Evolutionary conservation across 768 basidiomycete species (phyloP), one percentile per base, ranked within the genome.

Genomic region (Termitomyces sp.): DNA sequence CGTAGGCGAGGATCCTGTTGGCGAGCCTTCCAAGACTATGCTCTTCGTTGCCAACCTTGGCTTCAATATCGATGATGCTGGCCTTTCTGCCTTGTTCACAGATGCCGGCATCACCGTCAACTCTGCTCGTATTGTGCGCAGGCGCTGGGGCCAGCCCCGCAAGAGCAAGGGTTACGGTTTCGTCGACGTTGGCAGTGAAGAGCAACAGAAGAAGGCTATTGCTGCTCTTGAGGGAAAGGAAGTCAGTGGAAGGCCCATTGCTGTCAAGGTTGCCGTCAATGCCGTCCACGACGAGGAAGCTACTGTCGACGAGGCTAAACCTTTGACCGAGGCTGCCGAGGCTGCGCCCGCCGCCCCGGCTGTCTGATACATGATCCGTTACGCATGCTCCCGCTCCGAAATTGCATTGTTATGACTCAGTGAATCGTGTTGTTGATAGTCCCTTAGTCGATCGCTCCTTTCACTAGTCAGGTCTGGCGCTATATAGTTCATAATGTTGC

Each of bases 31-130:
- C 70, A 88, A 88, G 79, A 89, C 81, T 57, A 85, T 92, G 76
- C 80, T 98, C 64, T 98, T 98, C 67, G 94, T 98, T 65, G 96
- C 95, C 76, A 98, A 98, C 79, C 92, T 98, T 60, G 92, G 94
- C 46, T 98, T 98, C 84, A 86, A 76, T 71, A 84, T 98, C 62
- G 91, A 92, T 58, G 95, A 98, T 69, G 88, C 79, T 31, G 87
- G 81, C 54, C 86, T 99, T 63, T 69, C 81, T 28, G 76, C 84
- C 46, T 78, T 97, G 65, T 98, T 99, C 80, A 89, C 85, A 52
- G 90, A 92, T 62, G 91, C 87, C 24, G 91, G 84, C 62, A 86
- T 97, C 75, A 77, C 74, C 42, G 90, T 96, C 63, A 78, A 81
- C 68, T 89, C 88, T 64, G 94, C 95, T 60, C 91, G 91, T 63